Evolutionary conservation across 768 basidiomycete genomes (phyloP).

Genomic region (Podaxis carcinomalis): DNA sequence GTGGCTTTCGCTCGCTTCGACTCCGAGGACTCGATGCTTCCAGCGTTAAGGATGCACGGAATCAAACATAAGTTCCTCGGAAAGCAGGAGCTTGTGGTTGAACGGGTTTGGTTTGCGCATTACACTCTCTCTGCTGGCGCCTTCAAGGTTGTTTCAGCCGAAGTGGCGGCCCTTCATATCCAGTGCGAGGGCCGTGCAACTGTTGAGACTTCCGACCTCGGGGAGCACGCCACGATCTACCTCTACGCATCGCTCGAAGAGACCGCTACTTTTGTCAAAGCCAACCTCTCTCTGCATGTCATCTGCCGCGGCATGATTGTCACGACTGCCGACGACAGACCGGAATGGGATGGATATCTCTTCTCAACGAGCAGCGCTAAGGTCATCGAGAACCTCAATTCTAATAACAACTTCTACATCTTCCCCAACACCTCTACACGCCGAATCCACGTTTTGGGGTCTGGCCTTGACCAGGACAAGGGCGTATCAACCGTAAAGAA

Average conservation of each 20-base stretch:
- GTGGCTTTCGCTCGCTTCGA: slow-evolving; percentile 29
- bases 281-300: slow-evolving; percentile 32
- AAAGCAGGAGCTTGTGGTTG: slow-evolving; percentile 29
- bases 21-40: slow-evolving; percentile 27
- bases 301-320: slow-evolving; percentile 37
- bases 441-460: slow-evolving; percentile 36
- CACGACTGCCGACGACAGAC: slow-evolving; percentile 21
- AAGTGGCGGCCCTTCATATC: slow-evolving; percentile 8
- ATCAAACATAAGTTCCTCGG: slow-evolving; percentile 33
- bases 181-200: slow-evolving; percentile 5
- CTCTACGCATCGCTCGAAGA: slow-evolving; percentile 32
- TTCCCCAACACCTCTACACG: slow-evolving; percentile 29
- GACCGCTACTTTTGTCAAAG: slow-evolving; percentile 26
- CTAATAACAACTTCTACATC: slow-evolving; percentile 25
- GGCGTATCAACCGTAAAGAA: slow-evolving; percentile 29
- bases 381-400: slow-evolving; percentile 32
- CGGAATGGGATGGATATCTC: slow-evolving; percentile 48
- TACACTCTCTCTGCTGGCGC: slow-evolving; percentile 30
- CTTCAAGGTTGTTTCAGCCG: slow-evolving; percentile 26
- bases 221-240: slow-evolving; percentile 31
- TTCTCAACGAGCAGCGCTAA: slow-evolving; percentile 34
- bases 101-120: slow-evolving; percentile 35
- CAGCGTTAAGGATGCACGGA: slow-evolving; percentile 20
- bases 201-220: slow-evolving; percentile 14
- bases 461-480: slow-evolving; percentile 20